Percentiles rank a stretch among this genome's conserved stretches.
These are phyloP conservation scores for Cardamine resedifolia DNA, from an alignment of 345 rosid species.

Conservation along the genomic window DNA sequence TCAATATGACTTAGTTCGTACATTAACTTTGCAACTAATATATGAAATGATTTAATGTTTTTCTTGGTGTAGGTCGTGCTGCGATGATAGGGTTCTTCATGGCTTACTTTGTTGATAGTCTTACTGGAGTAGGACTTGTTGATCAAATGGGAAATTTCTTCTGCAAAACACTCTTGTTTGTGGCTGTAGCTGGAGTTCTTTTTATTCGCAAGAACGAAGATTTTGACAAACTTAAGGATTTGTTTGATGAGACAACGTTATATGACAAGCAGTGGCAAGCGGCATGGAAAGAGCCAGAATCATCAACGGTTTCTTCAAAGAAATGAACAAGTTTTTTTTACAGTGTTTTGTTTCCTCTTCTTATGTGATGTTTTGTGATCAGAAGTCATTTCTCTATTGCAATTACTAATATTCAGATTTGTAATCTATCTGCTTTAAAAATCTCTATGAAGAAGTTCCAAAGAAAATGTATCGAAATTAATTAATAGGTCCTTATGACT, in stretches of 20 bases:
- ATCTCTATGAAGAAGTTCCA: conserved; percentile 16
- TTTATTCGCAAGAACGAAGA: conserved; percentile 90
- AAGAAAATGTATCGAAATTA: conserved; percentile 11
- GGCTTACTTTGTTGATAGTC: conserved; percentile 95
- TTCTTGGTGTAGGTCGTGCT: conserved; percentile 65
- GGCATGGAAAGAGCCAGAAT: conserved; percentile 76
- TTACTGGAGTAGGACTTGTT: conserved; percentile 92
- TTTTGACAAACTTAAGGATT: conserved; percentile 61
- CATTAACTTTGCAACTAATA: background rate
- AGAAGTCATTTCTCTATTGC: conserved; percentile 14
- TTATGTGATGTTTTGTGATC: conserved; percentile 8
- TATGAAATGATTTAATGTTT: background rate
- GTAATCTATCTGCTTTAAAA: conserved; percentile 11
- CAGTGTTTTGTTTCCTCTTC: conserved; percentile 9
- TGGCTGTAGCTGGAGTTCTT: conserved; percentile 82
- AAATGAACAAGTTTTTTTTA: conserved; percentile 8
- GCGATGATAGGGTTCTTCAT: conserved; percentile 98
- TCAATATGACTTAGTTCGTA: background rate
- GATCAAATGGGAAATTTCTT: conserved; percentile 98
- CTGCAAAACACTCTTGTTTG: conserved; percentile 86
- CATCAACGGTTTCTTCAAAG: conserved; percentile 28
- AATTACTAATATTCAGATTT: conserved; percentile 24
- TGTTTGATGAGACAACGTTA: conserved; percentile 87
- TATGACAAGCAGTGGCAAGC: conserved; percentile 99
- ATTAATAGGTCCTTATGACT: background rate